phyloP scores from a whole-genome alignment of 2,329 filamentous ascomycete genomes.

The Kalmusia sp. region DNA sequence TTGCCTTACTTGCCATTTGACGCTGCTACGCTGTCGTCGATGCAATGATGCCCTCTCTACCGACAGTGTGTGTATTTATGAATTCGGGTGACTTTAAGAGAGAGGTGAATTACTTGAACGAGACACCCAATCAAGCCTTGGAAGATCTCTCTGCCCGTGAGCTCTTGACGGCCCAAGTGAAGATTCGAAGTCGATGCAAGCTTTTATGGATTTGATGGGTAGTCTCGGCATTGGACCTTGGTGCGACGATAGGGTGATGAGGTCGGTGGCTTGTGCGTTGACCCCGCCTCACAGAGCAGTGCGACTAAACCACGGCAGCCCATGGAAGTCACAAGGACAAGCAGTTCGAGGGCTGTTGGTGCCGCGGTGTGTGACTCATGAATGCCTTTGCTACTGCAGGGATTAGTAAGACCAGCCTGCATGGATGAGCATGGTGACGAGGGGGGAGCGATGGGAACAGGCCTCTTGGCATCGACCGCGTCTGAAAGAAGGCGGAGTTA shows the following conservation, averaged over 20 bases:
- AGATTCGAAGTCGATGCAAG: constrained; percentile 1
- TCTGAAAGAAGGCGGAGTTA: constrained; percentile 13
- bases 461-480: constrained; percentile 9
- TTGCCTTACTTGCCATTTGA: no score
- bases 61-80: no score
- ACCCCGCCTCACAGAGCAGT: constrained; percentile 7
- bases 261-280: constrained; percentile 13
- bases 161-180: no score
- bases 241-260: neutral
- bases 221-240: neutral
- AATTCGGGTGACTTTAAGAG: no score
- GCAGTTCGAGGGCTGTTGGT: neutral
- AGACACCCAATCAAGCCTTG: no score
- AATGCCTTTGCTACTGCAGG: neutral
- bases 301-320: neutral
- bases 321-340: neutral
- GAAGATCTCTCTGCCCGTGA: no score
- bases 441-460: neutral
- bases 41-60: no score
- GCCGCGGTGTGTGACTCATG: constrained; percentile 15
- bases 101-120: no score
- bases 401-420: constrained; percentile 15
- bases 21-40: no score
- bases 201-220: neutral
- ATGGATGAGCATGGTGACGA: constrained; percentile 2